Evolutionary conservation across 2,329 filamentous ascomycete genomes (phyloP).

Genomic region (Trichoderma sp.): DNA sequence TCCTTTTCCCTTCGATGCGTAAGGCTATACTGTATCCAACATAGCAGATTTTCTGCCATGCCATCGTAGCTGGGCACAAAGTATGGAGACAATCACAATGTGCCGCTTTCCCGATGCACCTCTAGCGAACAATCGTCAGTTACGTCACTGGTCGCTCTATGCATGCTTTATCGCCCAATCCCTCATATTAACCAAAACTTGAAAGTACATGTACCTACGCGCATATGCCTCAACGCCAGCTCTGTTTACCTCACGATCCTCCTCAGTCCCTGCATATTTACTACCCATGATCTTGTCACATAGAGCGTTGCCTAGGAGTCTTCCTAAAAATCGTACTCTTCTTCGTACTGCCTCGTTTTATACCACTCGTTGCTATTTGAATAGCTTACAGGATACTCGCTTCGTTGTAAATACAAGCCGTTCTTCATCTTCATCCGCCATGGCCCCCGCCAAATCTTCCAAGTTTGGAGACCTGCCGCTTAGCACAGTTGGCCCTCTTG

Average conservation of each 20-base stretch:
- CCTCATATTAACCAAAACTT: background rate
- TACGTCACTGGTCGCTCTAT: conserved; percentile 3
- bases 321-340: background rate
- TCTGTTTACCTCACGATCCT: background rate
- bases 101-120: background rate
- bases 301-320: background rate
- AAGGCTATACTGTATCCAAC: background rate
- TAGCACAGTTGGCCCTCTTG: conserved; percentile 43
- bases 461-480: conserved; percentile 42
- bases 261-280: background rate
- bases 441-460: conserved; percentile 29
- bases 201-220: background rate
- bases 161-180: background rate
- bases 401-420: background rate
- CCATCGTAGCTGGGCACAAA: background rate
- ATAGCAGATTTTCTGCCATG: background rate
- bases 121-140: background rate
- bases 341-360: background rate
- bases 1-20: background rate
- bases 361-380: background rate
- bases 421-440: conserved; percentile 8
- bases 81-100: background rate
- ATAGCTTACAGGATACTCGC: background rate
- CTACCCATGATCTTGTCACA: background rate
- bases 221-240: background rate